These are phyloP conservation scores for Sugiyamaella mastotermitis DNA, from an alignment of 805 yeast genomes.

Conservation along the genomic window DNA sequence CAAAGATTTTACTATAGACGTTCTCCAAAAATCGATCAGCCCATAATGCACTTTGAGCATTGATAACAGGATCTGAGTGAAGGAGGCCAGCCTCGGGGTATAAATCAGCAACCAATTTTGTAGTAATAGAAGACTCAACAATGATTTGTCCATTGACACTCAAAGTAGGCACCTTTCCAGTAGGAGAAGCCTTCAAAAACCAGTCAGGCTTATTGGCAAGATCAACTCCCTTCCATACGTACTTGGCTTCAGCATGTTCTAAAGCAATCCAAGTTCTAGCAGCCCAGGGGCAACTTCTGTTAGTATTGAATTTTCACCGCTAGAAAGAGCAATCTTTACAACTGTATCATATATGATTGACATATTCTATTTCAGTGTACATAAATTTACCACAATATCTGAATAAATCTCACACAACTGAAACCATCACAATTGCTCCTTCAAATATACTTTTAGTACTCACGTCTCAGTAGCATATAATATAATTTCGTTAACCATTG, in stretches of 20 bases:
- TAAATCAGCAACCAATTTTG: conserved; percentile 23
- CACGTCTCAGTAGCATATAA: too few relatives aligned
- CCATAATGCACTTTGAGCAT: conserved; percentile 20
- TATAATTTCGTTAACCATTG: too few relatives aligned
- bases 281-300: conserved; percentile 28
- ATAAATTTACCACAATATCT: too few relatives aligned
- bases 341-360: too few relatives aligned
- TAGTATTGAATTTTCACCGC: too few relatives aligned
- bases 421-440: too few relatives aligned
- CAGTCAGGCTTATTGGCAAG: conserved; percentile 26
- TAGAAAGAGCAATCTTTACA: too few relatives aligned
- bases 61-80: conserved; percentile 15
- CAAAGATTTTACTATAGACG: conserved; percentile 9
- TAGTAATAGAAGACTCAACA: conserved; percentile 23
- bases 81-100: conserved; percentile 21
- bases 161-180: conserved; percentile 27
- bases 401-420: too few relatives aligned
- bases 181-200: conserved; percentile 24
- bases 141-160: conserved; percentile 21
- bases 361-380: too few relatives aligned
- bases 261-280: conserved; percentile 28
- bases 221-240: conserved; percentile 24
- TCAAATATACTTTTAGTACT: too few relatives aligned
- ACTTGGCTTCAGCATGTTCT: conserved; percentile 23
- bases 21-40: conserved; percentile 20